Percentiles rank a stretch among this genome's conserved stretches.
Conservation (phyloP, 495 filamentous ascomycete genomes). For the Aspergillus saccharolyticus region DNA sequence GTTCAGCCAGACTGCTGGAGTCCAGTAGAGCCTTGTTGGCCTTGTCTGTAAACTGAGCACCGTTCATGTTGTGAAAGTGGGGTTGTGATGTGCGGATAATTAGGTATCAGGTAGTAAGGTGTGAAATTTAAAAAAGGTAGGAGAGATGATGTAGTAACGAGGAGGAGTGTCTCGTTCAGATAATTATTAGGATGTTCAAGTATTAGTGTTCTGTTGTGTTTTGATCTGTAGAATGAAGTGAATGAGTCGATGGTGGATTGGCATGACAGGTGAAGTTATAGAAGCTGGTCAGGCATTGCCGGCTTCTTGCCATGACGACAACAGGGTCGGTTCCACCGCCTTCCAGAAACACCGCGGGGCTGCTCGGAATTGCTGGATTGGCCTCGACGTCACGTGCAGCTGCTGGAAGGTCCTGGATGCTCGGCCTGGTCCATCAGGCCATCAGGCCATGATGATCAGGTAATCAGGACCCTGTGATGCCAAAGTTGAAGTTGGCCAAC, state of each 20-base stretch:
- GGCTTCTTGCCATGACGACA: slow-evolving; percentile 28
- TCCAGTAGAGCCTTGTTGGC: slow-evolving; percentile 84
- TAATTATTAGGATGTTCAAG: not conserved
- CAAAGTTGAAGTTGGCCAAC: not conserved
- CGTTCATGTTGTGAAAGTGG: slow-evolving; percentile 33
- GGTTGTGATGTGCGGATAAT: not conserved
- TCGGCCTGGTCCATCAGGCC: not conserved
- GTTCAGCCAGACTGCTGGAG: slow-evolving; percentile 73
- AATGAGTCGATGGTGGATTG: not conserved
- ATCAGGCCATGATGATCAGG: not conserved
- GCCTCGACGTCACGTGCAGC: not conserved
- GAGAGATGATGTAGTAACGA: not conserved
- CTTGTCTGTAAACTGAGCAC: slow-evolving; percentile 78
- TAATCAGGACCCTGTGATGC: not conserved
- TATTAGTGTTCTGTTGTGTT: not conserved
- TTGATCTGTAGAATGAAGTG: not conserved
- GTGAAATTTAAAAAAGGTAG: not conserved
- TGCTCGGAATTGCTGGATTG: not conserved
- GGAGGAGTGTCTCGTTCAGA: not conserved
- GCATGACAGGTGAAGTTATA: slow-evolving; percentile 23
- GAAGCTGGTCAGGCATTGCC: slow-evolving; percentile 19
- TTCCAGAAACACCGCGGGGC: slow-evolving; percentile 31
- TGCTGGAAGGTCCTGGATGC: not conserved
- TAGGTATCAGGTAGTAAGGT: slow-evolving; percentile 1
- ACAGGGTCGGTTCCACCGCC: slow-evolving; percentile 35